Base-by-base conservation (phyloP, 139 green algal species). In the Chlamydomonas sp. region DNA sequence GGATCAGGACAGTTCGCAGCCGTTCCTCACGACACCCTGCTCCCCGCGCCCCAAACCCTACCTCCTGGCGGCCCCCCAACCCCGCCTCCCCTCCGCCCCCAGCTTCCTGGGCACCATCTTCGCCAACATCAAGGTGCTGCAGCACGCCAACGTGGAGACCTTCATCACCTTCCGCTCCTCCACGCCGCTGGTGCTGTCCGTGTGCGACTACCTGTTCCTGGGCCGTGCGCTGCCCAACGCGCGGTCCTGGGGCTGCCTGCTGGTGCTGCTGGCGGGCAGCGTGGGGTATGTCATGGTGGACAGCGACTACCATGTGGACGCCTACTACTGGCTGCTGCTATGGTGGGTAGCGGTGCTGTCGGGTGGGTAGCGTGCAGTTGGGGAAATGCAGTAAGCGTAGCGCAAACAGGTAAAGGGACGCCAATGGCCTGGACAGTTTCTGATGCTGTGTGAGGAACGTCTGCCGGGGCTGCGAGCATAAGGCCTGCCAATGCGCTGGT, bases 101-200 rank as follows among this genome's bases (percentile, higher is more conserved):
- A 86, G 82, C 5, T 93, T 93, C 76, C 60, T 93, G 61, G 90
- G 87, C 60, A 91, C 90, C 64, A 88, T 93, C 58, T 93, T 87
- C 62, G 69, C 62, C 64, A 93, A 93, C 87, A 93, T 93, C 75
- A 92, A 92, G 83, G 90, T 93, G 71, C 75, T 91, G 20, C 90
- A 93, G 75, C 63, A 91, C 68, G 87, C 94, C 49, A 96, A 96
- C 67, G 95, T 98, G 7, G 94, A 98, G 81, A 97, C 95, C 6
- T 97, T 98, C 91, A 98, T 98, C 86, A 95, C 95, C n/a, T 97
- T 98, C 84, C 92, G 95, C 8, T 96, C 89, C 5, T 86, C 79
- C 72, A 95, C 90, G 0, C 89, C 89, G 2, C 74, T 90, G 62
- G 82, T 97, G 6, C 91, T 97, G 60, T 92, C 91, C 10, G 4